A percentile compares a stretch with the other conserved stretches of the same genome.
Evolutionary conservation across 2,329 filamentous ascomycete genomes (phyloP).

Genomic region (Venturia pyrina): DNA sequence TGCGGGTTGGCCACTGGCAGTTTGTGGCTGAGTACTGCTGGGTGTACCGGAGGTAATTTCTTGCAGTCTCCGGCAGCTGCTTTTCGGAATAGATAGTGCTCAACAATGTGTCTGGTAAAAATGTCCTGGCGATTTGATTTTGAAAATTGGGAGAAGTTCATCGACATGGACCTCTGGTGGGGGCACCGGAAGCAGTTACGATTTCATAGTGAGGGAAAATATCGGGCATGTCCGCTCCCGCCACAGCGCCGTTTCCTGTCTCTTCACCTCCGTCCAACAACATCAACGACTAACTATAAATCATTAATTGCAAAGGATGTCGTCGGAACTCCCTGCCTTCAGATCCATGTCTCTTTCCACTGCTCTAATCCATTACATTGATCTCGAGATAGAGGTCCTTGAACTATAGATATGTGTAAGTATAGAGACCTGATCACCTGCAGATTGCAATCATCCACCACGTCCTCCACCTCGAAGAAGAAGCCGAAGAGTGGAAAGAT

Average conservation of each 20-base stretch:
- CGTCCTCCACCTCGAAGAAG: background rate
- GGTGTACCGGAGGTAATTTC: background rate
- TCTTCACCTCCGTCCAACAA: background rate
- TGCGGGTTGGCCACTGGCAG: background rate
- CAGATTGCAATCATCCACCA: background rate
- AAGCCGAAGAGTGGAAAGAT: conserved; percentile 2
- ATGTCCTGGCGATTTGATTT: background rate
- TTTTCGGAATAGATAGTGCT: background rate
- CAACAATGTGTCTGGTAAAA: background rate
- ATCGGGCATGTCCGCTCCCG: background rate
- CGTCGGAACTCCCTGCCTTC: too few relatives aligned
- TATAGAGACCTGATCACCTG: too few relatives aligned
- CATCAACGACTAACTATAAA: background rate
- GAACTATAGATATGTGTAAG: too few relatives aligned
- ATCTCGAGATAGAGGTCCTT: too few relatives aligned
- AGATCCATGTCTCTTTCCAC: too few relatives aligned
- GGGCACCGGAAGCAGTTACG: background rate
- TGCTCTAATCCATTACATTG: too few relatives aligned
- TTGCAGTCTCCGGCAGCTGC: background rate
- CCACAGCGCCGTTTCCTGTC: background rate
- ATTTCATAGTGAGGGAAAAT: background rate
- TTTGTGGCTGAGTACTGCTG: background rate
- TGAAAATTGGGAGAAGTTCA: background rate
- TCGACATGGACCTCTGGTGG: background rate
- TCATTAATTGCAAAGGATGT: background rate